Base-by-base conservation (phyloP, 768 basidiomycete genomes). In the Tubosaeta sp. region DNA sequence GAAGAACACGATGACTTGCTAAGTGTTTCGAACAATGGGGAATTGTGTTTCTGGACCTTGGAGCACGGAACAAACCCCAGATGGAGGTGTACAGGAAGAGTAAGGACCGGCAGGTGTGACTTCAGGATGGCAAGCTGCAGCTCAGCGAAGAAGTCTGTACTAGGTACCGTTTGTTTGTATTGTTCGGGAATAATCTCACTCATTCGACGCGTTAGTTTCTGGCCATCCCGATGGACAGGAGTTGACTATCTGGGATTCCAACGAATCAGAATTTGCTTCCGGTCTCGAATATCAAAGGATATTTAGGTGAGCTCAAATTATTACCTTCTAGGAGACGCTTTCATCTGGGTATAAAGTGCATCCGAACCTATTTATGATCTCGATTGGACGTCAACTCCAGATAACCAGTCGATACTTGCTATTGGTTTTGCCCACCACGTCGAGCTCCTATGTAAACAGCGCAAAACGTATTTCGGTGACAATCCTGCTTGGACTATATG, bases 231-330 rank as follows among this genome's bases (percentile, higher is more conserved):
- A 80, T 18, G 86, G 86, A 1, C 78, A 88, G 52, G 91, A 94
- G 62, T 68, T 97, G 41, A 93, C 92, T 0, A 92, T 98, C 16
- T 98, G 95, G 95, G 93, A 97, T 68, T 96, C 94, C 0, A 87
- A 87, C 46, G 89, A 90, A 67, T 94, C 90, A 16, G 90, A 95
- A 67, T 97, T 97, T 67, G 84, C 91, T 8, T 86, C 88, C 5
- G 94, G 94, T 3, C 72, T 94, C 43, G 94, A 96, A 67, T 87
- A 85, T 63, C 75, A 77, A 36, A 74, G 76, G 34, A 66, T 80
- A 13, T 84, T 81, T 53, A 75, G 73, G 90, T 90, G 60, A 57
- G 74, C 57, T 35, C 29, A 6, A 29, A 14, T 29, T 38, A 19
- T 40, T 18, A 16, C 16, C 35, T 38, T 39, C 9, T 22, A n/a